Evolutionary conservation across 1,139 yeast genomes (phyloP).

Genomic region (Schwanniomyces etchellsii): DNA sequence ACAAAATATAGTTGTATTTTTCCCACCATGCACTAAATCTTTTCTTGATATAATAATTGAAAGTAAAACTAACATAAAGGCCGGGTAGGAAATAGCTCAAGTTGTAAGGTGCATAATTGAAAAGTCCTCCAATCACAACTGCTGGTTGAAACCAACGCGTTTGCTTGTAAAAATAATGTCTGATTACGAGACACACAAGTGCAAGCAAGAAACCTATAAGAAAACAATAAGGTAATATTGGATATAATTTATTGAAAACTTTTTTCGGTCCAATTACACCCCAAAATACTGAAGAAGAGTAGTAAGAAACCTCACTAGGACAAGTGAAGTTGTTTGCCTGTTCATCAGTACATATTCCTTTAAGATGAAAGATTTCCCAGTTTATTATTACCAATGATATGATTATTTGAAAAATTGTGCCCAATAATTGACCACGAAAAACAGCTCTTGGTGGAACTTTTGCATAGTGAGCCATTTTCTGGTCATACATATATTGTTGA

Average conservation of each 20-base stretch:
- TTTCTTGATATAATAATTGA: constrained; percentile 43
- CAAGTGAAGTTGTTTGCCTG: constrained; percentile 43
- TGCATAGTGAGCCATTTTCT: constrained; percentile 57
- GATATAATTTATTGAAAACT: constrained; percentile 43
- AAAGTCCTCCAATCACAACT: constrained; percentile 34
- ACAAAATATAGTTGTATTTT: constrained; percentile 51
- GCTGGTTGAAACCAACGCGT: constrained; percentile 41
- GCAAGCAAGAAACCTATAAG: constrained; percentile 47
- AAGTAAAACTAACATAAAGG: constrained; percentile 31
- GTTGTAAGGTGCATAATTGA: constrained; percentile 44
- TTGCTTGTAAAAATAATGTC: constrained; percentile 6
- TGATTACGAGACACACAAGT: constrained; percentile 24
- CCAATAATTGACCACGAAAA: constrained; percentile 50
- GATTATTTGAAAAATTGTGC: constrained; percentile 33
- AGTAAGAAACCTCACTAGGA: constrained; percentile 41
- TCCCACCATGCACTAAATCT: constrained; percentile 51
- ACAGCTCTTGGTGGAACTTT: constrained; percentile 55
- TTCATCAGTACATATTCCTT: constrained; percentile 34
- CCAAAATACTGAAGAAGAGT: constrained; percentile 52
- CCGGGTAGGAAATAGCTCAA: constrained; percentile 44
- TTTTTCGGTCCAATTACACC: constrained; percentile 57
- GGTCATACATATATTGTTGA: constrained; percentile 49
- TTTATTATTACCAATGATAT: constrained; percentile 47
- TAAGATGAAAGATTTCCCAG: constrained; percentile 38
- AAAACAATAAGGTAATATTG: constrained; percentile 43